Evolutionary conservation across 179 eudicot species (phyloP).

Genomic region (Patellifolia procumbens): DNA sequence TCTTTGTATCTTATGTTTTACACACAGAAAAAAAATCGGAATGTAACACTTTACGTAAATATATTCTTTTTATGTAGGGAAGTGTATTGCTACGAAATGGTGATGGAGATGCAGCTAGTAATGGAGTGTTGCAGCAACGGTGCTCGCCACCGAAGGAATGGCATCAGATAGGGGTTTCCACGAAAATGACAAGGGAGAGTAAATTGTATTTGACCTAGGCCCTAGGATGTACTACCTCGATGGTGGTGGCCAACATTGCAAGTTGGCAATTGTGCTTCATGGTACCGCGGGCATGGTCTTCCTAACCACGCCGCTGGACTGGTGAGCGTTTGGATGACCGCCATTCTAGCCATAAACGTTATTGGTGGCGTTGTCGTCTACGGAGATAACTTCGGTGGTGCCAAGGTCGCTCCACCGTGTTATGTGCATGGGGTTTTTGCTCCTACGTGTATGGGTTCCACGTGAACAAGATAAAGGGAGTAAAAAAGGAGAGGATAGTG

Average conservation of each 20-base stretch:
- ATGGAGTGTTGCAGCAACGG: slow-evolving; percentile 71
- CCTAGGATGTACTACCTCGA: slow-evolving; percentile 46
- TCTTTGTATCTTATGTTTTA: background rate
- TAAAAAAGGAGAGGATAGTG: background rate
- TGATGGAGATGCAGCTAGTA: slow-evolving; percentile 81
- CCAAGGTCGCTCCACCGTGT: slow-evolving; percentile 61
- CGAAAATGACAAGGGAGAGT: slow-evolving; percentile 54
- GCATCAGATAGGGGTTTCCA: slow-evolving; percentile 54
- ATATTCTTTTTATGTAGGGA: slow-evolving; percentile 30
- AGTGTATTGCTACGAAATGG: slow-evolving; percentile 69
- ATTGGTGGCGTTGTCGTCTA: slow-evolving; percentile 58
- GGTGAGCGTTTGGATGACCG: slow-evolving; percentile 78
- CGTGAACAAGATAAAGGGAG: slow-evolving; percentile 32
- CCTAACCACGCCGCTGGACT: slow-evolving; percentile 64
- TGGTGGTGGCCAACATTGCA: slow-evolving; percentile 40
- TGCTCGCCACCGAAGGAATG: slow-evolving; percentile 65
- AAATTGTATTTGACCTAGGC: slow-evolving; percentile 46
- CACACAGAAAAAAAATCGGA: background rate
- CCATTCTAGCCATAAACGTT: slow-evolving; percentile 59
- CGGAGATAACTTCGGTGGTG: slow-evolving; percentile 60
- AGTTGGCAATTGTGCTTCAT: slow-evolving; percentile 76
- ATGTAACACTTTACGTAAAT: background rate
- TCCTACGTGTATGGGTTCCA: slow-evolving; percentile 79
- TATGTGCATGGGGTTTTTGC: slow-evolving; percentile 79
- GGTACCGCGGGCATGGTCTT: slow-evolving; percentile 95